Percentiles rank a stretch among this genome's conserved stretches.
Conservation (phyloP, 192 early-diverging fungal species). For the Entrophospora sp. region DNA sequence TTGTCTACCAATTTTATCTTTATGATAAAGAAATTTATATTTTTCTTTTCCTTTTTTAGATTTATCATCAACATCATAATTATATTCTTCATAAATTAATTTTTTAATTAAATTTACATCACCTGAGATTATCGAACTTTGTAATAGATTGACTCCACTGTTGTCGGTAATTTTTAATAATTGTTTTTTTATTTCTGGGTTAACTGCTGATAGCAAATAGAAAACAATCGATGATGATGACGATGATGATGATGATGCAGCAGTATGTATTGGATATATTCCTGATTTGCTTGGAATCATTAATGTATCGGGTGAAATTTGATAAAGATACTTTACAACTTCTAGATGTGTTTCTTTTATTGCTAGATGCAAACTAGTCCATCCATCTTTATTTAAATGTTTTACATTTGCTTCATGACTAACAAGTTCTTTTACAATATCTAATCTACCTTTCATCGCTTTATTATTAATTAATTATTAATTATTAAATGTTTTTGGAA, state of each 20-base stretch:
- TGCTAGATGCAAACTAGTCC: conserved; percentile 38
- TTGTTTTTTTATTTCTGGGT: background rate
- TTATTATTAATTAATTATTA: too few relatives aligned
- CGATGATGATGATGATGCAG: conserved; percentile 20
- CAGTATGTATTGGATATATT: conserved; percentile 30
- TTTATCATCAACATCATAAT: conserved; percentile 19
- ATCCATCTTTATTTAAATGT: conserved; percentile 28
- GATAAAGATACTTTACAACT: conserved; percentile 20
- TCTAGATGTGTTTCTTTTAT: conserved; percentile 32
- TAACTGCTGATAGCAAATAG: conserved; percentile 10
- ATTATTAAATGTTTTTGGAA: too few relatives aligned
- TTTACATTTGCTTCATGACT: conserved; percentile 22
- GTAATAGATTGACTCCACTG: conserved; percentile 26
- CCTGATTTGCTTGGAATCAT: conserved; percentile 28
- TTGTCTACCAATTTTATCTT: conserved; percentile 28
- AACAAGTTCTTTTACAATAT: conserved; percentile 25
- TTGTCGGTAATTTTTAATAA: conserved; percentile 26
- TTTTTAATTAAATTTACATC: conserved; percentile 20
- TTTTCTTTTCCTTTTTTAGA: too few relatives aligned
- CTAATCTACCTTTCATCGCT: conserved; percentile 30
- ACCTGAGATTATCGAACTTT: conserved; percentile 25
- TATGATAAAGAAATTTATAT: too few relatives aligned
- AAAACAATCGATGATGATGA: conserved; percentile 11
- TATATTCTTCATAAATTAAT: conserved; percentile 19
- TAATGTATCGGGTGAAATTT: conserved; percentile 18